Percentiles rank a stretch among this genome's conserved stretches.
These are phyloP conservation scores for Chaetoceros tenuissimus DNA, from an alignment of 108 stramenopile species.

Conservation along the genomic window DNA sequence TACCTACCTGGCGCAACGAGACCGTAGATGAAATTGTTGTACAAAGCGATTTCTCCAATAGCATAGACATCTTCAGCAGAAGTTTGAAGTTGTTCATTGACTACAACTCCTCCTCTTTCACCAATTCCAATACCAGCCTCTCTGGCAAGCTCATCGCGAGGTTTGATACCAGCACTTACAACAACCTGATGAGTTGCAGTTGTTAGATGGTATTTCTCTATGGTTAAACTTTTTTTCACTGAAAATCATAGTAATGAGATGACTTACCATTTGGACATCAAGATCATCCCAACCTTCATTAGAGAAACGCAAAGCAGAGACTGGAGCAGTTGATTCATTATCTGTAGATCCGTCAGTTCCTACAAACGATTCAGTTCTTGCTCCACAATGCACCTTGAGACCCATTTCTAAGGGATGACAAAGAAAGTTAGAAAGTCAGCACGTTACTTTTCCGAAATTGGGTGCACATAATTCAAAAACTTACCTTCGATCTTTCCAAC, in stretches of 20 bases:
- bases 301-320: slow-evolving; percentile 64
- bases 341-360: slow-evolving; percentile 76
- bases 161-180: slow-evolving; percentile 86
- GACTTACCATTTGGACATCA: slow-evolving; percentile 88
- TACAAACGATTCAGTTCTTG: slow-evolving; percentile 83
- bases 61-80: slow-evolving; percentile 77
- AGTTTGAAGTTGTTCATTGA: slow-evolving; percentile 77
- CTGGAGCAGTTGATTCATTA: slow-evolving; percentile 49
- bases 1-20: slow-evolving; percentile 71
- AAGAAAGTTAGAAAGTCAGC: too few relatives aligned
- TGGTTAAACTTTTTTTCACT: too few relatives aligned
- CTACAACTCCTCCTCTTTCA: slow-evolving; percentile 86
- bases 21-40: slow-evolving; percentile 91
- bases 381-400: slow-evolving; percentile 84
- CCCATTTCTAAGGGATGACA: too few relatives aligned
- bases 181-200: too few relatives aligned
- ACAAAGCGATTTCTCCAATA: slow-evolving; percentile 86
- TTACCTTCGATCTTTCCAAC: slow-evolving; percentile 85
- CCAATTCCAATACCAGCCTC: slow-evolving; percentile 58
- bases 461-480: too few relatives aligned
- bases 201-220: too few relatives aligned
- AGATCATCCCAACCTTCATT: slow-evolving; percentile 87
- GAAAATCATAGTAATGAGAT: too few relatives aligned
- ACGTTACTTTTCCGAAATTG: too few relatives aligned
- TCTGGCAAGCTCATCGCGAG: slow-evolving; percentile 82